These are phyloP conservation scores for Nannizziopsis arthrosporioides DNA, from an alignment of 2,329 filamentous ascomycete species.

Conservation along the genomic window DNA sequence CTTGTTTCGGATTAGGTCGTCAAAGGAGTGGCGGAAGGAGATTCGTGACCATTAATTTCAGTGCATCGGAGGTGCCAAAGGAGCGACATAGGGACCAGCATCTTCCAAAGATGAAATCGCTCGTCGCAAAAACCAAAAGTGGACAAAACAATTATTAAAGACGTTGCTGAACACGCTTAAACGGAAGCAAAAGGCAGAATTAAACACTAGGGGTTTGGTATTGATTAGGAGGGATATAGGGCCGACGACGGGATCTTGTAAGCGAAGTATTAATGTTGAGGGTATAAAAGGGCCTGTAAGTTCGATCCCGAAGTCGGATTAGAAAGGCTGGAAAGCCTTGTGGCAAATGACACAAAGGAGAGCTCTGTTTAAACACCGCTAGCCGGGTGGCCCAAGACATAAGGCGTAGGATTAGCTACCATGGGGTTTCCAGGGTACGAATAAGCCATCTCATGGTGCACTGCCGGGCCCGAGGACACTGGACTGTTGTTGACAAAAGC, in stretches of 20 bases:
- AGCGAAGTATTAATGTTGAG: no score
- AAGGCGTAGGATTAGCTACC: constrained; percentile 15
- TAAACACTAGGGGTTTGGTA: no score
- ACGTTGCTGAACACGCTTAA: not conserved
- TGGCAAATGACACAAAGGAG: no score
- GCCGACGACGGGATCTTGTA: no score
- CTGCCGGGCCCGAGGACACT: constrained; percentile 20
- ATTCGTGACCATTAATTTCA: constrained; percentile 16
- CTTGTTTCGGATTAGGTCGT: constrained; percentile 18
- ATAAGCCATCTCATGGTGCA: constrained; percentile 23
- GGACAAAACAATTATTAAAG: not conserved
- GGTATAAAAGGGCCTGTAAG: no score
- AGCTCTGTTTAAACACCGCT: not conserved
- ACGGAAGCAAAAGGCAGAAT: not conserved
- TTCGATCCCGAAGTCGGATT: no score
- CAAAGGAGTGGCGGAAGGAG: constrained; percentile 26
- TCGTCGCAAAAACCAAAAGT: not conserved
- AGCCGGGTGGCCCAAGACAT: not conserved
- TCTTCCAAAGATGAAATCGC: constrained; percentile 12
- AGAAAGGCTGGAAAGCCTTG: no score
- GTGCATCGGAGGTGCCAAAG: constrained; percentile 16
- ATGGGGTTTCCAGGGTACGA: constrained; percentile 14
- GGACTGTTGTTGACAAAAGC: constrained; percentile 21
- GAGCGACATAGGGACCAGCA: constrained; percentile 18
- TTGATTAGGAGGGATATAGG: not conserved